Evolutionary conservation across 2,329 filamentous ascomycete species (phyloP), one percentile per base, ranked within the genome.

Genomic region (Ambrosiella xylebori): DNA sequence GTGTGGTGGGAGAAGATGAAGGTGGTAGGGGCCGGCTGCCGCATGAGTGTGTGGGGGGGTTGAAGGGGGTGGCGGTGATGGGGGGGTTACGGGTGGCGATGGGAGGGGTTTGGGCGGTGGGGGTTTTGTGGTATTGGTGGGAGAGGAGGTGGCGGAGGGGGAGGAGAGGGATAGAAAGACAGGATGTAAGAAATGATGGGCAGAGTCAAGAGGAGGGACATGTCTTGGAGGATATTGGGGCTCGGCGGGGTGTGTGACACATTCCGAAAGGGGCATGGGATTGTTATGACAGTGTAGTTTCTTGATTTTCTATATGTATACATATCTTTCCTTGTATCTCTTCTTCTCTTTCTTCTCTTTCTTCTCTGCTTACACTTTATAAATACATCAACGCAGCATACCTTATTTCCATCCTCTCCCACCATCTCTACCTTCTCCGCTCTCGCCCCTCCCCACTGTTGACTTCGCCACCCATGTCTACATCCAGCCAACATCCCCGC

Each of bases 11-110:
- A 27, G 27, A 27, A 47, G 13, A 8, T 47, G 11, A 17, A 13
- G n/a, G n/a, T 47, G 44, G 11, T 17, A 38, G 27, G 7, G 13
- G 13, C 2, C 17, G 36, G 35, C 56, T 49, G 5, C 56, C 56
- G 15, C 56, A 59, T 35, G 57, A 56, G 17, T 56, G 54, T 35
- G 17, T 59, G 27, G 54, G 36, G 11, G 57, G 57, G 11, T 41
- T 59, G 15, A 39, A 12, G 12, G 55, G 53, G 8, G 19, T 37
- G 13, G 51, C 56, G 11, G 45, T 59, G 6, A 57, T 62, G 61
- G 52, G 37, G 19, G 41, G 37, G n/a, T 9, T 56, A 27, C 52
- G 49, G 2, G 13, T 37, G 35, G 11, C 57, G 13, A 27, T 54
- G 7, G 38, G 38, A 17, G 49, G 49, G 17, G 35, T 58, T 27